phyloP scores from a whole-genome alignment of 225 moss, liverwort and hornwort genomes.

The Pseudisothecium myosuroides region DNA sequence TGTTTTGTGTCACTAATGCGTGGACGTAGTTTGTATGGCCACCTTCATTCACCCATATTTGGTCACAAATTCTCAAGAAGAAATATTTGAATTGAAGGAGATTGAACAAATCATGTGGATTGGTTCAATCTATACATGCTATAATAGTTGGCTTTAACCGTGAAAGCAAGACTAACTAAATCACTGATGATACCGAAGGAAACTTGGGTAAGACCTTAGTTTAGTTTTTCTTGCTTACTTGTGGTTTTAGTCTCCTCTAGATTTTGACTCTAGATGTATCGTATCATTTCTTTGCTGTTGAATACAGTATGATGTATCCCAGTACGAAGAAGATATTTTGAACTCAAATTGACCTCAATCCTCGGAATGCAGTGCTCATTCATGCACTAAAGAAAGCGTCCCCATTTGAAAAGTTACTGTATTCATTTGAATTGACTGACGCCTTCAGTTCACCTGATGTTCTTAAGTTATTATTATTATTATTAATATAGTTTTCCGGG shows the following conservation, averaged over 20 bases:
- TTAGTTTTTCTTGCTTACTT: too few species aligned
- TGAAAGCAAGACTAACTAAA: neutral
- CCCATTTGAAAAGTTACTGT: neutral
- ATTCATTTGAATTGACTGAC: neutral
- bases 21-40: rapidly evolving
- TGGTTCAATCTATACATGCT: rapidly evolving
- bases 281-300: too few species aligned
- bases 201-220: too few species aligned
- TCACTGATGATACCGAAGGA: neutral
- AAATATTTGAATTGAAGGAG: rapidly evolving
- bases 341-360: neutral
- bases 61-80: too few species aligned
- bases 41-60: too few species aligned
- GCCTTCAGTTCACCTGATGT: neutral
- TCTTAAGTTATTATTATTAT: neutral
- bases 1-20: rapidly evolving
- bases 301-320: too few species aligned
- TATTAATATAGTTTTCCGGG: neutral
- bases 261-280: neutral
- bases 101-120: too few species aligned
- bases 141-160: rapidly evolving
- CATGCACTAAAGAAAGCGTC: neutral
- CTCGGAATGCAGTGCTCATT: neutral
- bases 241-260: too few species aligned
- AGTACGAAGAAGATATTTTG: neutral